Evolutionary conservation across 345 rosid genomes (phyloP).

Genomic region (Aegle marmelos): DNA sequence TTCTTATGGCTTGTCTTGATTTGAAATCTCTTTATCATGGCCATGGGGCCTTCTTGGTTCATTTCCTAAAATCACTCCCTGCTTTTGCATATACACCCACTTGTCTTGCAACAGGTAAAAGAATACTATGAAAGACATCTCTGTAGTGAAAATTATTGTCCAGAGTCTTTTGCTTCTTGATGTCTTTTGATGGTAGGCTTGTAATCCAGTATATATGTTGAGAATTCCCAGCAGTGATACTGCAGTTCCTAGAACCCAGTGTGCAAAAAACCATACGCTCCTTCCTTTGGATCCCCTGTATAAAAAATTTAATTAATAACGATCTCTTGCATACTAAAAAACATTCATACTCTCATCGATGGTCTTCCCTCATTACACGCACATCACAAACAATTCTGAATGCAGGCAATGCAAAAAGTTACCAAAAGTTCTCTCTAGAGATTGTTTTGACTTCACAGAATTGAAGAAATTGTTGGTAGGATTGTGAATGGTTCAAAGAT

Average conservation of each 20-base stretch:
- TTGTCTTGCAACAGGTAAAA: conserved; percentile 65
- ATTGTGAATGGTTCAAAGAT: too few relatives aligned
- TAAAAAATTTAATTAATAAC: too few relatives aligned
- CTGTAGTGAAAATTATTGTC: conserved; percentile 36
- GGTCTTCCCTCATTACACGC: too few relatives aligned
- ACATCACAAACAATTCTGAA: too few relatives aligned
- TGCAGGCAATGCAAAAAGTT: too few relatives aligned
- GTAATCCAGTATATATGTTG: conserved; percentile 50
- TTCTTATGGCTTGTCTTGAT: conserved; percentile 9
- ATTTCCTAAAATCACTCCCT: conserved; percentile 34
- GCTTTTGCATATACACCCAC: conserved; percentile 47
- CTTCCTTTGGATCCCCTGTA: conserved; percentile 53
- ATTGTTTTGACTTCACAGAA: neutral
- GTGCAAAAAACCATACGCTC: conserved; percentile 47
- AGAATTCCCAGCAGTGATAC: conserved; percentile 45
- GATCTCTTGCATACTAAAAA: neutral
- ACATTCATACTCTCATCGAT: neutral
- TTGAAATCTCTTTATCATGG: conserved; percentile 17
- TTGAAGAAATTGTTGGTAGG: neutral
- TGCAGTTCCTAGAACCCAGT: conserved; percentile 56
- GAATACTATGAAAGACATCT: conserved; percentile 36
- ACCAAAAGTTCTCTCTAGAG: neutral
- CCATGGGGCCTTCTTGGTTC: conserved; percentile 26
- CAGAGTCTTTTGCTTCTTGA: conserved; percentile 45
- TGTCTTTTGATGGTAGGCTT: conserved; percentile 52